A percentile compares a stretch with the other conserved stretches of the same genome.
These are phyloP conservation scores for Passalora sequoiae DNA, from an alignment of 2,329 filamentous ascomycete genomes.

Conservation along the genomic window DNA sequence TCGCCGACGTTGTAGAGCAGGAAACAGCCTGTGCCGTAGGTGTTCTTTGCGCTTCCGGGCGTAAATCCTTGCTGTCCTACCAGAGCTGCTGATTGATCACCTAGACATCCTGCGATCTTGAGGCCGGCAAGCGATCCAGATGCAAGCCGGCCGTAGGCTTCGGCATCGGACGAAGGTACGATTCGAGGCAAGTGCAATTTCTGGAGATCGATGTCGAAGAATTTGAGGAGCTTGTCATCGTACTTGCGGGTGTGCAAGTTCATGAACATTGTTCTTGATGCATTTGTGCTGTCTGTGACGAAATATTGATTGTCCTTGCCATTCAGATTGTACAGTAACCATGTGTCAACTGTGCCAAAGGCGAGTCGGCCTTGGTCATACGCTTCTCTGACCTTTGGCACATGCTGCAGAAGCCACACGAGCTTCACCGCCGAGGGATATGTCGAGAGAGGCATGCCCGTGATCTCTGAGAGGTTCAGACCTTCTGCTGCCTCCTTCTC, in stretches of 20 bases:
- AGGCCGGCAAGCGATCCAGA: conserved; percentile 63
- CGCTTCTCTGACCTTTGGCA: conserved; percentile 62
- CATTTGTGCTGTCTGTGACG: conserved; percentile 83
- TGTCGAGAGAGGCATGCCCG: conserved; percentile 78
- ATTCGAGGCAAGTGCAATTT: conserved; percentile 76
- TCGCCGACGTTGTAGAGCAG: conserved; percentile 82
- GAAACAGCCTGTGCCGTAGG: conserved; percentile 86
- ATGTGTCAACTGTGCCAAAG: conserved; percentile 84
- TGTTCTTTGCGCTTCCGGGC: conserved; percentile 81
- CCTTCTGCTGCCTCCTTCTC: conserved; percentile 60
- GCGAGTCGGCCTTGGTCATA: conserved; percentile 76
- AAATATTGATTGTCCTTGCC: conserved; percentile 63
- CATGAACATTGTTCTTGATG: conserved; percentile 91
- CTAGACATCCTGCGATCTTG: conserved; percentile 75
- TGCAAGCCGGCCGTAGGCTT: conserved; percentile 65
- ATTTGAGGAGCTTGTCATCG: conserved; percentile 70
- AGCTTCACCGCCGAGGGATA: conserved; percentile 86
- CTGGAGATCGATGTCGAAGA: conserved; percentile 68
- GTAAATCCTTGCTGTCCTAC: conserved; percentile 68
- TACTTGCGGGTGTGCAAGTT: conserved; percentile 77
- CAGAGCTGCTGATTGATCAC: conserved; percentile 79
- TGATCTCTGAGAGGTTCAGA: conserved; percentile 55
- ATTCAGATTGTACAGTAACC: conserved; percentile 80
- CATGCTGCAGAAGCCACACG: conserved; percentile 74
- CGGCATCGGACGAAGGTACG: conserved; percentile 69